phyloP scores from a whole-genome alignment of 2,329 filamentous ascomycete species.

The Phoma sp. region DNA sequence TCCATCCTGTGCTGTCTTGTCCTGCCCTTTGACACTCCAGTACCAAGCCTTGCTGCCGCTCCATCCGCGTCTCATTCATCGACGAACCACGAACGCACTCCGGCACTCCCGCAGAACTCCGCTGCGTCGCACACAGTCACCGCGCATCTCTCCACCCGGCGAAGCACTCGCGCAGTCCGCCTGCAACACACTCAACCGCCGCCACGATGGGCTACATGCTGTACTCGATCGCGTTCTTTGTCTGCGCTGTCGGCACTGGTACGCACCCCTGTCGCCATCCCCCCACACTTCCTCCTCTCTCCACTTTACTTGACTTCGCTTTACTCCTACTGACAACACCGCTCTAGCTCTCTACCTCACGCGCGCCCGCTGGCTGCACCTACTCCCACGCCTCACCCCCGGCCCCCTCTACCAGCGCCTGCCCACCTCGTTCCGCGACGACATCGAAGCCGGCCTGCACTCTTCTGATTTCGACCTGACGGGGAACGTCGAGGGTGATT shows the following conservation, averaged over 20 bases:
- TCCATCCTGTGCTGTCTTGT: not conserved
- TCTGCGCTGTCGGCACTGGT: constrained; percentile 75
- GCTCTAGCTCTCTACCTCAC: constrained; percentile 77
- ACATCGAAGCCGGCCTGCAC: constrained; percentile 86
- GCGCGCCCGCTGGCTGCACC: constrained; percentile 75
- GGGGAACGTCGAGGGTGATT: constrained; percentile 79
- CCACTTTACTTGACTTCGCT: not conserved
- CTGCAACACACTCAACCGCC: not conserved
- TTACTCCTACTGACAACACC: constrained; percentile 23
- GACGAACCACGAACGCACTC: constrained; percentile 2
- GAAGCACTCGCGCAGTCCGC: not conserved
- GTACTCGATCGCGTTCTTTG: constrained; percentile 75
- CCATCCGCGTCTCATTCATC: constrained; percentile 4
- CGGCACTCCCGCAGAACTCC: constrained; percentile 26
- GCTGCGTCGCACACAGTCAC: constrained; percentile 6
- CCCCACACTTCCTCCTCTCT: constrained; percentile 1
- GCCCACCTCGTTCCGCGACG: constrained; percentile 76
- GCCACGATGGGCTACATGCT: constrained; percentile 77
- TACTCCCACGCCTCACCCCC: constrained; percentile 62
- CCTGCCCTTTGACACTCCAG: not conserved
- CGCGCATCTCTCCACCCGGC: not conserved
- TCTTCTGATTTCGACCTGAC: constrained; percentile 82
- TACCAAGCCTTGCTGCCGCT: constrained; percentile 7
- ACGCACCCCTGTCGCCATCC: constrained; percentile 32
- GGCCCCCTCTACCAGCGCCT: constrained; percentile 77